These are phyloP conservation scores for Fusarium nisikadoi DNA, from an alignment of 2,329 filamentous ascomycete species.

Conservation along the genomic window DNA sequence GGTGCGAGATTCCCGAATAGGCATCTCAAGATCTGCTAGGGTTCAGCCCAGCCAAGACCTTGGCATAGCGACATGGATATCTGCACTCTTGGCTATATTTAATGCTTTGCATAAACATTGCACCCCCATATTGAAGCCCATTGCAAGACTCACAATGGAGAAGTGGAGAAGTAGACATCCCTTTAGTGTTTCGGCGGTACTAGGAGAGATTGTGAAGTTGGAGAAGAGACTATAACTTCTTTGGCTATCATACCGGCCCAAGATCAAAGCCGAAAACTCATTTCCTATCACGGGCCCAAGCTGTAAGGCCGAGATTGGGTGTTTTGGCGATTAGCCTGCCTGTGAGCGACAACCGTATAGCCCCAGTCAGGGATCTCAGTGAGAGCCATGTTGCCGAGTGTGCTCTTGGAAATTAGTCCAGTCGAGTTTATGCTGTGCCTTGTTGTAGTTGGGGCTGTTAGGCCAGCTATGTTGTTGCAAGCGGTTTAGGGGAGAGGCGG, in stretches of 20 bases:
- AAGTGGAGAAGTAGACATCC: neutral
- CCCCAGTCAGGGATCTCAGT: no score
- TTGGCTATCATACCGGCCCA: neutral
- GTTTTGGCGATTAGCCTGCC: neutral
- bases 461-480: accelerated
- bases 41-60: constrained; percentile 16
- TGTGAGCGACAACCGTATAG: no score
- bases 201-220: no score
- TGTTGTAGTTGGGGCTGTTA: neutral
- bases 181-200: neutral
- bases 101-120: neutral
- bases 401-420: neutral
- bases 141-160: no score
- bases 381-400: no score
- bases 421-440: neutral
- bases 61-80: constrained; percentile 1
- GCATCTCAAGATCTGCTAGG: neutral
- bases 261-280: neutral
- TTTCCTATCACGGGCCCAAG: neutral
- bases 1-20: neutral
- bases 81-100: neutral
- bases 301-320: neutral
- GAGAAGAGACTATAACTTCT: neutral
- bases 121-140: neutral
- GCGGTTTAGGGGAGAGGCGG: neutral